Percentiles rank a stretch among this genome's conserved stretches.
Conservation (phyloP, 495 filamentous ascomycete genomes). For the Trichocladium uniseriatum region DNA sequence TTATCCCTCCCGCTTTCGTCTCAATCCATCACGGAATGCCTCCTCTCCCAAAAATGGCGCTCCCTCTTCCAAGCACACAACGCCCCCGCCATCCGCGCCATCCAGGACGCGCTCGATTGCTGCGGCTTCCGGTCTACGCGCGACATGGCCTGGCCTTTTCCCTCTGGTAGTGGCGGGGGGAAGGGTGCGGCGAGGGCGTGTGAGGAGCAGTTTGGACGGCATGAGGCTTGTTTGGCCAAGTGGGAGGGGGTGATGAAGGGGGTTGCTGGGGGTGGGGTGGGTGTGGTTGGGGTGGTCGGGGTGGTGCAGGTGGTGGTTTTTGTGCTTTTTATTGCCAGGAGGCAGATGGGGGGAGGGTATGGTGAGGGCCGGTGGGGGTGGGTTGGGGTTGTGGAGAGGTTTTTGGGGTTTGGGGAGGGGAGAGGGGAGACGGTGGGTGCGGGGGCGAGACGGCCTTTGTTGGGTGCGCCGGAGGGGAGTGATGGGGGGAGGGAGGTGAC, state of each 20-base stretch:
- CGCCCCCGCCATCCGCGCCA: constrained; percentile 41
- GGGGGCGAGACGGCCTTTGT: no score
- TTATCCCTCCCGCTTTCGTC: constrained; percentile 37
- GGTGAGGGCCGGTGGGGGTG: no score
- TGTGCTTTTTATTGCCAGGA: no score
- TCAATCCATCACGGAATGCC: constrained; percentile 7
- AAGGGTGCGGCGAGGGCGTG: not conserved
- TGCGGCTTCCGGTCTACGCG: constrained; percentile 49
- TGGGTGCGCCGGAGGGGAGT: no score
- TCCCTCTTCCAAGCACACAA: constrained; percentile 41
- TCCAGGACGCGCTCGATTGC: constrained; percentile 57
- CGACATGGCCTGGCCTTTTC: constrained; percentile 54
- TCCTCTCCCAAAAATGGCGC: constrained; percentile 46
- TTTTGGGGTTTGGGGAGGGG: no score
- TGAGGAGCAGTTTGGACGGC: constrained; percentile 5
- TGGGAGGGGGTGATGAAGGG: constrained; percentile 11
- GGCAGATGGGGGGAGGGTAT: not conserved
- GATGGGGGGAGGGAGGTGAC: no score
- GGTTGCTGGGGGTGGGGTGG: constrained; percentile 4
- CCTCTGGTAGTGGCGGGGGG: not conserved
- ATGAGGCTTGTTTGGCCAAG: not conserved
- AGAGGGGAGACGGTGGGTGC: no score
- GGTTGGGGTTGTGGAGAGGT: no score
- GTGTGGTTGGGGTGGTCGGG: constrained; percentile 8
- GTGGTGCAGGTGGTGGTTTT: constrained; percentile 10